Base-by-base conservation (phyloP, 1,284 basidiomycete genomes). In the Pseudozyma tsukubaensis region DNA sequence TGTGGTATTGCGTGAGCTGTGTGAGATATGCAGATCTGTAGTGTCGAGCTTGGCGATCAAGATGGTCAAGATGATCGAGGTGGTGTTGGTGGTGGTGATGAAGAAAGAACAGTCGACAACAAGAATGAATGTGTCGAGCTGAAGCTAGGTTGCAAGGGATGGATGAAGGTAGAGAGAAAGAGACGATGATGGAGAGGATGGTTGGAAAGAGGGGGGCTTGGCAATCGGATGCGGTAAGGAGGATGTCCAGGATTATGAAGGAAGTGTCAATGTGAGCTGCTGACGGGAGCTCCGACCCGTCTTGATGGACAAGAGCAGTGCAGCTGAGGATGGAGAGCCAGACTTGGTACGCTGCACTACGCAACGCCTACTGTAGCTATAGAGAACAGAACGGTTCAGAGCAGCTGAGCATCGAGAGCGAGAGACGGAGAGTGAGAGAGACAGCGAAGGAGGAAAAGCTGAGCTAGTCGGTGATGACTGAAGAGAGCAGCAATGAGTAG, bases 241-340 rank as follows among this genome's bases (percentile, higher is more conserved):
- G 37, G 39, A 49, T 14, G 64, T 45, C 32, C 34, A 60, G 49
- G 64, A 60, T 59, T 66, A 60, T 59, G 57, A 67, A 50, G 49
- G 12, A 36, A 59, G n/a, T n/a, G n/a, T n/a, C n/a, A n/a, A n/a
- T n/a, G 42, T 66, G 21, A 53, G 51, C 40, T n/a, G 18, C n/a
- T 45, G 18, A 24, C 18, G 43, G 43, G 43, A 47, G 36, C 50
- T 53, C 45, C 34, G 43, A 59, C 51, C 56, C 63, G 52, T 40
- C 57, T 59, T 53, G 63, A 29, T 40, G 56, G 11, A 13, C 40
- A 43, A 16, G 40, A 29, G 40, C 12, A 18, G 24, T 18, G 7
- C 11, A 36, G 9, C 21, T 11, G 19, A 24, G 45, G 8, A 48
- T 4, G 16, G 29, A 13, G 9, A 37, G 36, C 9, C 36, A 8